These are phyloP conservation scores for Pluteus cervinus DNA, from an alignment of 768 basidiomycete genomes.

Conservation along the genomic window DNA sequence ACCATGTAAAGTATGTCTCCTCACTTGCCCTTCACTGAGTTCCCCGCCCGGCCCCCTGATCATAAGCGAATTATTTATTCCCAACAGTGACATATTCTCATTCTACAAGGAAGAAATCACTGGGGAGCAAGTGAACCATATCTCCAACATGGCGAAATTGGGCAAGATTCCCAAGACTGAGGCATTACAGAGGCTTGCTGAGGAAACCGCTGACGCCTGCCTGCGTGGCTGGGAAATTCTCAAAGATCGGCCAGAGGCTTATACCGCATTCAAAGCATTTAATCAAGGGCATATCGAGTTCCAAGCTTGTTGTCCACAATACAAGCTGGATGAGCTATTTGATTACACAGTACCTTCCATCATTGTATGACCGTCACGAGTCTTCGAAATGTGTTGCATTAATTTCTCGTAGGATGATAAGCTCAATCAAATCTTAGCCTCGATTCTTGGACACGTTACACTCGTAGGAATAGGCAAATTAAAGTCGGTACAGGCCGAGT, in stretches of 20 bases:
- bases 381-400: too few relatives aligned
- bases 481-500: too few relatives aligned
- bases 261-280: background rate
- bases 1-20: conserved; percentile 2
- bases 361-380: too few relatives aligned
- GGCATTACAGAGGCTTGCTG: conserved; percentile 3
- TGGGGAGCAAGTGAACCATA: background rate
- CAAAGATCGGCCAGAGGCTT: background rate
- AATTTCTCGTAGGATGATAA: too few relatives aligned
- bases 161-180: conserved; percentile 1
- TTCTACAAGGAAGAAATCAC: conserved; percentile 5
- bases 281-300: conserved; percentile 1
- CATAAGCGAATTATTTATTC: background rate
- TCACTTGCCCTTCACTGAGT: too few relatives aligned
- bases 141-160: conserved; percentile 3
- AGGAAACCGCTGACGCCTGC: conserved; percentile 2
- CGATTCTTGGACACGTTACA: too few relatives aligned
- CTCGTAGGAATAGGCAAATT: too few relatives aligned
- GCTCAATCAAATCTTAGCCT: too few relatives aligned
- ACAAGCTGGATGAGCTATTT: too few relatives aligned
- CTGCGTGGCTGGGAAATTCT: conserved; percentile 1
- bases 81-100: conserved; percentile 3
- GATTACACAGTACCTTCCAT: too few relatives aligned
- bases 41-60: background rate
- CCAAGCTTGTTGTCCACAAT: background rate